Evolutionary conservation across 2,329 filamentous ascomycete species (phyloP), one percentile per base, ranked within the genome.

Genomic region (Karstenula rhodostoma): DNA sequence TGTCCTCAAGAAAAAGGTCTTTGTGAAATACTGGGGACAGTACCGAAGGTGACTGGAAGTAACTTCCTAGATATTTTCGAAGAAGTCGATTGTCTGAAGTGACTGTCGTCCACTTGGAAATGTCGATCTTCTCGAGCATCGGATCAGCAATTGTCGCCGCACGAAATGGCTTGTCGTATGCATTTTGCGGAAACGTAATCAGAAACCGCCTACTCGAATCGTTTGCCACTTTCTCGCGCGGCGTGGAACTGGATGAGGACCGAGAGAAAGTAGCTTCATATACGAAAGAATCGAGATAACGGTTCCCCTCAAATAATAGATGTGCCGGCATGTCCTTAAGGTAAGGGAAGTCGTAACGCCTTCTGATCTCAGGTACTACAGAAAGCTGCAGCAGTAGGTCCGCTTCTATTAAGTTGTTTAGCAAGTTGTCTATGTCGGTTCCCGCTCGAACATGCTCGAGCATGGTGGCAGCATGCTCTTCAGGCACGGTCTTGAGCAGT

Each of bases 1-100:
- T 46, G 40, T 60, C 58, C 12, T 57, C 47, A 4, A 60, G 15
- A 40, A 60, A 57, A 13, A 60, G 25, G 32, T 53, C 58, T 53
- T 60, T 60, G 23, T 60, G 54, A 9, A 40, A n/a, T 2, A 40
- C 37, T n/a, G 37, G 33, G 56, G 37, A 29, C 1, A 19, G 35
- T 32, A 23, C 33, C 25, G 47, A 25, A 9, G 32, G 19, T 17
- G 2, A 35, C 4, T 25, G 22, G 37, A 60, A 51, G 22, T 46
- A 56, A 23, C n/a, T 22, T 13, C n/a, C 42, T 12, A 44, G 42
- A 22, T 44, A 33, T 15, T 27, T 49, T 25, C 46, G 32, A 9
- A 56, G 27, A 13, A 51, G 10, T 25, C 48, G 17, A 27, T 57
- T 35, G 33, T 60, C 37, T 4, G 37, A 32, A 17, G 8, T 57